Evolutionary conservation across 805 yeast genomes (phyloP).

Genomic region (Middelhovenomyces tepae): DNA sequence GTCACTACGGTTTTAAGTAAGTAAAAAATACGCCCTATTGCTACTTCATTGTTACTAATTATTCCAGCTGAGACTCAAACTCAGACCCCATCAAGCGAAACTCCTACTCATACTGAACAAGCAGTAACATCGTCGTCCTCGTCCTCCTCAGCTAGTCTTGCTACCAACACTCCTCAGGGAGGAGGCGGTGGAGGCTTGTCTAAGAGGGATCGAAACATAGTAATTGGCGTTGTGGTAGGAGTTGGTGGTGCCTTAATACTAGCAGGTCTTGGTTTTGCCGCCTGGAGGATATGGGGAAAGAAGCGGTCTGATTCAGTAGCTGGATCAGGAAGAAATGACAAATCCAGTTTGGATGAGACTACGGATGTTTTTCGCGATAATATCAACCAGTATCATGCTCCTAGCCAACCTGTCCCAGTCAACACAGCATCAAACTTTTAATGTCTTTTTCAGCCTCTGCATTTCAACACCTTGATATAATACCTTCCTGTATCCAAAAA

Average conservation of each 20-base stretch:
- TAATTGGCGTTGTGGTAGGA: conserved; percentile 65
- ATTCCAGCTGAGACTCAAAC: no score
- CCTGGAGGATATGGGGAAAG: conserved; percentile 15
- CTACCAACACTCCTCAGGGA: neutral
- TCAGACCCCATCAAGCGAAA: neutral
- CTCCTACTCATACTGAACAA: neutral
- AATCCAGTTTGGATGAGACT: conserved; percentile 19
- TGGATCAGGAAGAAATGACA: conserved; percentile 16
- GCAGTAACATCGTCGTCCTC: neutral
- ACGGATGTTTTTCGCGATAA: conserved; percentile 29
- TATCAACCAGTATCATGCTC: conserved; percentile 29
- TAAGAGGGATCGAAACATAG: conserved; percentile 41
- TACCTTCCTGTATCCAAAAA: neutral
- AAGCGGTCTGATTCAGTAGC: conserved; percentile 11
- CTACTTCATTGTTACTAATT: no score
- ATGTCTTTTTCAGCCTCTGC: conserved; percentile 1
- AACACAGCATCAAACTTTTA: conserved; percentile 30
- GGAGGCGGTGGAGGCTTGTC: conserved; percentile 35
- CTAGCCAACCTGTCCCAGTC: conserved; percentile 7
- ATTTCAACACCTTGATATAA: neutral
- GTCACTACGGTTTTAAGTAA: no score
- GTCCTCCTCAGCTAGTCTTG: conserved; percentile 1
- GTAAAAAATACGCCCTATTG: no score
- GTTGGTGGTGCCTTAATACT: conserved; percentile 55
- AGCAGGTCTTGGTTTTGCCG: conserved; percentile 28